Percentiles rank a stretch among this genome's conserved stretches.
Evolutionary conservation across 257 asterid genomes (phyloP).

Genomic region (Solanum chmielewskii): DNA sequence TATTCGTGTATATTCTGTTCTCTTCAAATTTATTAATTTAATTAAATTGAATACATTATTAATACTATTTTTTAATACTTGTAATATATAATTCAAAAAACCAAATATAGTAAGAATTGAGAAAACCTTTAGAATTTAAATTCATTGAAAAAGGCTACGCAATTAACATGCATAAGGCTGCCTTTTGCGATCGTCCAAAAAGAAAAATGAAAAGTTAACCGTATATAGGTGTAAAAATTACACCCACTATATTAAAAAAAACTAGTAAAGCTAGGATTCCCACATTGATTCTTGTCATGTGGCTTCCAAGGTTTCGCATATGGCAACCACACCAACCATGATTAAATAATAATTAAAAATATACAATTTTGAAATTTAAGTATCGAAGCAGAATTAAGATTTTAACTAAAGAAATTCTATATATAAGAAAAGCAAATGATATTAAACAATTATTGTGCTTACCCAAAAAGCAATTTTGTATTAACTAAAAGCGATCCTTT

Average conservation of each 20-base stretch:
- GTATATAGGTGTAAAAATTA: background rate
- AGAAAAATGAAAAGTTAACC: background rate
- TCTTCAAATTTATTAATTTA: no score
- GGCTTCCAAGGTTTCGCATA: background rate
- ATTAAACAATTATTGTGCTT: background rate
- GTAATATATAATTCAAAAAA: background rate
- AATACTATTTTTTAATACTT: no score
- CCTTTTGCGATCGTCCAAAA: background rate
- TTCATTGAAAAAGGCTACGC: background rate
- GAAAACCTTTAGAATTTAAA: background rate
- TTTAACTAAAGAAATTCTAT: background rate
- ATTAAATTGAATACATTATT: no score
- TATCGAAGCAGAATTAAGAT: background rate
- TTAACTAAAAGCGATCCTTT: background rate
- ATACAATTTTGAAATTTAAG: background rate
- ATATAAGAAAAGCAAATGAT: no score
- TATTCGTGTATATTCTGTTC: fast-evolving
- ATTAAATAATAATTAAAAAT: background rate
- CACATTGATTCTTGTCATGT: background rate
- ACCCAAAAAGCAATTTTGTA: background rate
- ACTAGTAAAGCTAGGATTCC: background rate
- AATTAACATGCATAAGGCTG: background rate
- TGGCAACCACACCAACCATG: background rate
- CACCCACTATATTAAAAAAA: background rate
- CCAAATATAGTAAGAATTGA: background rate